Base-by-base conservation (phyloP, 306 rosid genomes). In the Alnus glutinosa region DNA sequence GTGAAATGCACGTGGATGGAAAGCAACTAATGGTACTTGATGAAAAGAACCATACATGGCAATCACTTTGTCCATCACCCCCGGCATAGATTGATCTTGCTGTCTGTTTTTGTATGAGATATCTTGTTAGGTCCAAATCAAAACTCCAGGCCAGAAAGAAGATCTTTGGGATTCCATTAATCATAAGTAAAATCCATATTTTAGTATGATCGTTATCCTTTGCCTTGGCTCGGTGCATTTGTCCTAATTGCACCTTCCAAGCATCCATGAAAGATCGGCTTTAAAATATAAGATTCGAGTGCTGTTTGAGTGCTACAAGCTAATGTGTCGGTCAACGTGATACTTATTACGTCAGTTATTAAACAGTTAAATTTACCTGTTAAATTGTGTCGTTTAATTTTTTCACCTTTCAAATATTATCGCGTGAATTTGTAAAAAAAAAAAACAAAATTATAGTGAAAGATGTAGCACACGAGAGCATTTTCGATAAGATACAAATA, bases 1-100 rank as follows among this genome's bases (percentile, higher is more conserved):
- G 74, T 79, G 82, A 72, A 49, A 58, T 3, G 0, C 78, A 72
- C 78, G 36, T 77, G 84, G 77, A 84, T 48, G 59, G 79, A 84
- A 39, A 77, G 73, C 74, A 78, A 80, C 71, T 16, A 23, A 48
- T 47, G 67, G 52, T 36, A 64, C 48, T 64, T 32, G 46, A 6
- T 64, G 66, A 59, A 59, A 59, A 28, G 37, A 1, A 30, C 66
- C 32, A 7, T 9, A 59, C 66, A 23, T 13, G 69, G 30, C 6
- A 34, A 73, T 36, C 32, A 34, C 47, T 76, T 64, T 63, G 72
- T 62, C 36, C 48, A 0, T 46, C n/a, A 42, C 9, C 12, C 12
- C 48, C 70, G 34, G 34, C 70, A 64, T 36, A 64, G 70, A 64
- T 64, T 14, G 70, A 64, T 64, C 47, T 34, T 15, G 11, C 28